Evolutionary conservation across 2,329 filamentous ascomycete genomes (phyloP), one percentile per base, ranked within the genome.

Genomic region (Cylindrodendrum hubeiense): DNA sequence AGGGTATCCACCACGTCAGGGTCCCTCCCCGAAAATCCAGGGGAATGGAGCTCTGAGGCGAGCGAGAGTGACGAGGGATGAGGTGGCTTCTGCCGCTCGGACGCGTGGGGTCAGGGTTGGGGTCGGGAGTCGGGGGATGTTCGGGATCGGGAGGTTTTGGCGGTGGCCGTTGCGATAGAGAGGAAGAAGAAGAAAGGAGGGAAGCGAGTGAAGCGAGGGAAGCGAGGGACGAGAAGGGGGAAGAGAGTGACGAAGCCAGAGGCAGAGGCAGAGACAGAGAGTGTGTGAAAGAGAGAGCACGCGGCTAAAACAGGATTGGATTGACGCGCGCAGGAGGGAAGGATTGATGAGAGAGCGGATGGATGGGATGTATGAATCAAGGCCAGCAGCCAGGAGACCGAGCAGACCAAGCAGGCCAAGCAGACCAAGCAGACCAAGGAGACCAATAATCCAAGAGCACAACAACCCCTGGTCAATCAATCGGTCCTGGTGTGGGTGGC

Each of bases 21-120:
- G 33, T 39, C 22, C 13, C 30, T 6, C 28, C 50, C 50, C 28
- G 68, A 62, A 69, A 67, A 69, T 66, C 68, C 71, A 74, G 71
- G 71, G 71, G 71, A 69, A 71, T 69, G 66, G 62, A 68, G 68
- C 64, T 71, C 64, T 53, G 57, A 50, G 63, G 47, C 34, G 56
- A 59, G 63, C 41, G 37, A 50, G 43, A 50, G 52, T 13, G 34
- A 52, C 21, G 54, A 63, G 50, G 61, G 47, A 33, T 64, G 61
- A 60, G 71, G 70, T 71, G 73, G 71, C 71, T 67, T 74, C 61
- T 69, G 63, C 65, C 68, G 70, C 65, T 74, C 60, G 54, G 71
- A 71, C 71, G 70, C 70, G 71, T 74, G 70, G 71, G 71, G 71
- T 74, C 51, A 61, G 28, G 19, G 17, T 12, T 39, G 30, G 33